Conservation (phyloP, 495 filamentous ascomycete species). For the Lophiotrema nucula region DNA sequence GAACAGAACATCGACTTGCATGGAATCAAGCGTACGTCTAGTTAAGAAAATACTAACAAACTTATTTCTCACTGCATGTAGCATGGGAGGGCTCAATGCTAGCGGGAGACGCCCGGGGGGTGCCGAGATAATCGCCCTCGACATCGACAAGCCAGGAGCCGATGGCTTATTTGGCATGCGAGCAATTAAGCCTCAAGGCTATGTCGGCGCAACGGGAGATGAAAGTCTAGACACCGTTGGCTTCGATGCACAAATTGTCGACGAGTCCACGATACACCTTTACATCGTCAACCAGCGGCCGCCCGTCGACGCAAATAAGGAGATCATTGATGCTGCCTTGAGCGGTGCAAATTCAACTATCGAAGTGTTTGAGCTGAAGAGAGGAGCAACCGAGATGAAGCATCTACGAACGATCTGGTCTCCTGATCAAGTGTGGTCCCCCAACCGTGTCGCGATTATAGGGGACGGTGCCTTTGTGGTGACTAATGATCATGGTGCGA, state of each 20-base stretch:
- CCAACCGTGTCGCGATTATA: conserved; percentile 4
- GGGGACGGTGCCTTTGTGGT: conserved; percentile 1
- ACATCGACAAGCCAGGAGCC: conserved; percentile 2
- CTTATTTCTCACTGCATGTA: neutral
- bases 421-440: conserved; percentile 3
- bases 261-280: conserved; percentile 27
- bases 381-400: conserved; percentile 5
- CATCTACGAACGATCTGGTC: conserved; percentile 9
- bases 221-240: conserved; percentile 2
- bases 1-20: neutral
- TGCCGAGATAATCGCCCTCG: conserved; percentile 4
- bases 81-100: conserved; percentile 3
- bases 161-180: conserved; percentile 8
- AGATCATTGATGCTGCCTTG: conserved; percentile 33
- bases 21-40: conserved; percentile 12
- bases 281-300: conserved; percentile 47
- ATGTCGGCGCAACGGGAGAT: conserved; percentile 5
- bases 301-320: conserved; percentile 40
- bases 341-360: conserved; percentile 11
- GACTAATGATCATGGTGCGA: conserved; percentile 12
- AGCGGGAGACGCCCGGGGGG: conserved; percentile 3
- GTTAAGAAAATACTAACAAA: neutral
- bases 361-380: conserved; percentile 6
- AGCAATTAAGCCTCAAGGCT: neutral
- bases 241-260: conserved; percentile 9